Conservation (phyloP, 2,329 filamentous ascomycete species). For the Scortechinia acanthostroma region DNA sequence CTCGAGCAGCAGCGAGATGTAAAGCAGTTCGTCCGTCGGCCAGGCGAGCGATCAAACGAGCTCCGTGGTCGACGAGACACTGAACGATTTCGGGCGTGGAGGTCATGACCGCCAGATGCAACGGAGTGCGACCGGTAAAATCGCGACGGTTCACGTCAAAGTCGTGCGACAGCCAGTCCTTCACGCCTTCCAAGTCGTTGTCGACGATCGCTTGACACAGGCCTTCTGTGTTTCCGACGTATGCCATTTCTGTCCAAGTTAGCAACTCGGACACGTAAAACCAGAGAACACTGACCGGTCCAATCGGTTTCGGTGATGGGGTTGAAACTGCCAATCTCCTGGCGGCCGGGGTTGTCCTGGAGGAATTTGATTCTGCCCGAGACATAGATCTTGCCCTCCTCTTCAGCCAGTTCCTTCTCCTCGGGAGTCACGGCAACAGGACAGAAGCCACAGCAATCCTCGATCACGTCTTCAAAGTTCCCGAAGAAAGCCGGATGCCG, state of each 20-base stretch:
- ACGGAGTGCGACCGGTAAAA: slow-evolving; percentile 70
- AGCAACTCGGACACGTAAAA: background rate
- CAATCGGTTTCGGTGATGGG: slow-evolving; percentile 76
- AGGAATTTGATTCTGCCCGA: slow-evolving; percentile 69
- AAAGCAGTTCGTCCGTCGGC: slow-evolving; percentile 76
- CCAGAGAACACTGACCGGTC: slow-evolving; percentile 65
- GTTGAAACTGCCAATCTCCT: slow-evolving; percentile 65
- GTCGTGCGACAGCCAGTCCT: slow-evolving; percentile 64
- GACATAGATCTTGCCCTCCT: slow-evolving; percentile 71
- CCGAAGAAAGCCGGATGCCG: slow-evolving; percentile 83
- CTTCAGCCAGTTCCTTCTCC: slow-evolving; percentile 63
- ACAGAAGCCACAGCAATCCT: slow-evolving; percentile 77
- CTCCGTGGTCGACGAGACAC: slow-evolving; percentile 63
- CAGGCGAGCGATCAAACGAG: slow-evolving; percentile 66
- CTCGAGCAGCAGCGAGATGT: slow-evolving; percentile 72
- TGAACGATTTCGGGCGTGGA: slow-evolving; percentile 67
- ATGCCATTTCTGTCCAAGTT: slow-evolving; percentile 29
- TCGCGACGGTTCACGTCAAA: slow-evolving; percentile 69
- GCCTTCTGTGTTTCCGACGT: slow-evolving; percentile 70
- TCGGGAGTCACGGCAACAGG: slow-evolving; percentile 63
- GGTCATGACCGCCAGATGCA: slow-evolving; percentile 68
- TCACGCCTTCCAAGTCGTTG: slow-evolving; percentile 61
- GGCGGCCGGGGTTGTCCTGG: slow-evolving; percentile 74
- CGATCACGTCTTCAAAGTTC: slow-evolving; percentile 63
- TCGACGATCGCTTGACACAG: slow-evolving; percentile 79